phyloP scores from a whole-genome alignment of 148 eudicot species.

The Vaccinium macrocarpon region DNA sequence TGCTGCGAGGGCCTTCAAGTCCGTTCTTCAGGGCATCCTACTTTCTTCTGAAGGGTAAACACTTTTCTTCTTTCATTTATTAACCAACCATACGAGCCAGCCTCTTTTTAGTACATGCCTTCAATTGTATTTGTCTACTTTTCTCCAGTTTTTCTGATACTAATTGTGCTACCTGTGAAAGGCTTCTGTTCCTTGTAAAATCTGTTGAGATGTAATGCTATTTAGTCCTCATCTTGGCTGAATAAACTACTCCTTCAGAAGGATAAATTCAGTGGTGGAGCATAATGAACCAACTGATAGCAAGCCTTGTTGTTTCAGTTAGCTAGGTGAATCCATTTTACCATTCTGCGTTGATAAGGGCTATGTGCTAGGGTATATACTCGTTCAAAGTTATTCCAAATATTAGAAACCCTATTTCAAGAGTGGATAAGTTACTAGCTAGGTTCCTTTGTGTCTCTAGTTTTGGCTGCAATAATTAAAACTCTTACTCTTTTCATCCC shows the following conservation, averaged over 20 bases:
- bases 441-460: not conserved
- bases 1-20: conserved; percentile 96
- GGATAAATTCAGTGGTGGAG: not conserved
- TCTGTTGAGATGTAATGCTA: not conserved
- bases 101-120: not conserved
- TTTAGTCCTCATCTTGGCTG: not conserved
- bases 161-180: not conserved
- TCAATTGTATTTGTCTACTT: not conserved
- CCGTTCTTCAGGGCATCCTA: conserved; percentile 94
- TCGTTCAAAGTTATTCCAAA: not conserved
- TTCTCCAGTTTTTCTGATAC: not conserved
- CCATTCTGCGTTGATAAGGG: not conserved
- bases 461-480: not conserved
- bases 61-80: not conserved
- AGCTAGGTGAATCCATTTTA: not conserved
- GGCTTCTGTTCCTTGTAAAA: not conserved
- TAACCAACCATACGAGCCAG: not conserved
- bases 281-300: not conserved
- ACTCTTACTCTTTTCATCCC: not conserved
- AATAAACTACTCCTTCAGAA: not conserved
- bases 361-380: not conserved
- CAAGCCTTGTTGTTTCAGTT: not conserved
- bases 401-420: not conserved
- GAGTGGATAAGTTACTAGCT: not conserved
- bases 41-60: conserved; percentile 94